Conservation (phyloP, 2,329 filamentous ascomycete species). For the Lachnellula occidentalis region DNA sequence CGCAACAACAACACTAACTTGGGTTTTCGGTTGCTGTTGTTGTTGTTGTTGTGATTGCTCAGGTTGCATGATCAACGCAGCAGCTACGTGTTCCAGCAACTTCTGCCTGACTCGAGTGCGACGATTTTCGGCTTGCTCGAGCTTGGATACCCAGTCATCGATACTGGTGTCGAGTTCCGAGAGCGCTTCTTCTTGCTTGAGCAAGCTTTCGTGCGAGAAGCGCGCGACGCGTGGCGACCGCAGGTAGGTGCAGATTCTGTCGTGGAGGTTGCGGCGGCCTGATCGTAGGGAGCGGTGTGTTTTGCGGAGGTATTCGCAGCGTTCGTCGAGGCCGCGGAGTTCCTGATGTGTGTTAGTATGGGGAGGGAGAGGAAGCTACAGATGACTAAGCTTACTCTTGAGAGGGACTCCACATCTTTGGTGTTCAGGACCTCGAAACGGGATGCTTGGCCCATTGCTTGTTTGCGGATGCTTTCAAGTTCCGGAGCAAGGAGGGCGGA, state of each 20-base stretch:
- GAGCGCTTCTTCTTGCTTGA: conserved; percentile 75
- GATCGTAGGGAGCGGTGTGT: conserved; percentile 70
- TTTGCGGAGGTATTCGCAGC: conserved; percentile 70
- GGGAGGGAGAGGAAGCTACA: background rate
- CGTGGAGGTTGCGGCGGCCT: conserved; percentile 72
- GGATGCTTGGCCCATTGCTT: conserved; percentile 56
- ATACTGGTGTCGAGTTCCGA: conserved; percentile 72
- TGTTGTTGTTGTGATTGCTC: conserved; percentile 9
- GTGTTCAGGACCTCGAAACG: conserved; percentile 59
- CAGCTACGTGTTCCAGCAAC: conserved; percentile 74
- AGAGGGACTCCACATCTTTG: conserved; percentile 60
- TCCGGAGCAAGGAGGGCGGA: conserved; percentile 45
- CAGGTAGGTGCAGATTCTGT: conserved; percentile 71
- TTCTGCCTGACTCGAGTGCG: conserved; percentile 72
- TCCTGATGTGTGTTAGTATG: conserved; percentile 43
- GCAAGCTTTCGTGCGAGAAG: conserved; percentile 68
- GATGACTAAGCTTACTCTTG: conserved; percentile 44
- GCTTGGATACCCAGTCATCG: conserved; percentile 73
- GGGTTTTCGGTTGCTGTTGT: conserved; percentile 13
- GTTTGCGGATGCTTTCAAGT: conserved; percentile 47
- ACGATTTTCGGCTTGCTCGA: conserved; percentile 76
- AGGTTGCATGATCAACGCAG: conserved; percentile 49
- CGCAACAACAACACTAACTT: conserved; percentile 11
- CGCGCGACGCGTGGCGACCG: conserved; percentile 64
- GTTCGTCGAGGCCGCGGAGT: conserved; percentile 69